Evolutionary conservation across 2,329 filamentous ascomycete genomes (phyloP).

Genomic region (Ilyonectria robusta): DNA sequence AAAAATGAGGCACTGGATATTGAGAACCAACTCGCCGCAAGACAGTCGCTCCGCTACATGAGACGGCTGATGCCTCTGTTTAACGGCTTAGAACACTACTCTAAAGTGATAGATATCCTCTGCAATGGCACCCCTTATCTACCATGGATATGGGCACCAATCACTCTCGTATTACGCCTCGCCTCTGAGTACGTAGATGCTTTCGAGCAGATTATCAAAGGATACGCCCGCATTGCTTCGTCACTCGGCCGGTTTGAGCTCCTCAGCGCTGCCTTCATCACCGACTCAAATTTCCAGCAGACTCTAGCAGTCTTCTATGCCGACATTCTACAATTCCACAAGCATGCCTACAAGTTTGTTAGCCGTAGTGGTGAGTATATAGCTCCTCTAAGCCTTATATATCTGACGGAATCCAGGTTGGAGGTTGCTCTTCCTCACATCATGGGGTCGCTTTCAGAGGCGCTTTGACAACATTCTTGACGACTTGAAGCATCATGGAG

Average conservation of each 20-base stretch:
- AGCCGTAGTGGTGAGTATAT: slow-evolving; percentile 47
- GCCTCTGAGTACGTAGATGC: slow-evolving; percentile 54
- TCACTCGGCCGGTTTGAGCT: slow-evolving; percentile 56
- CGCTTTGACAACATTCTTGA: slow-evolving; percentile 53
- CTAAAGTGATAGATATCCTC: slow-evolving; percentile 56
- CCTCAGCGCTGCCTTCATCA: slow-evolving; percentile 49
- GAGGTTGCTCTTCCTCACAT: slow-evolving; percentile 53
- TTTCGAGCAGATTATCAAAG: slow-evolving; percentile 59
- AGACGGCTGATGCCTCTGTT: slow-evolving; percentile 59
- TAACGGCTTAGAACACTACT: slow-evolving; percentile 57
- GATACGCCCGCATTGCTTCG: slow-evolving; percentile 57
- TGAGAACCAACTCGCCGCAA: slow-evolving; percentile 56
- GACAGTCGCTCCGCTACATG: slow-evolving; percentile 59
- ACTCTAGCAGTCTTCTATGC: slow-evolving; percentile 60
- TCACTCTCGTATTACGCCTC: slow-evolving; percentile 54
- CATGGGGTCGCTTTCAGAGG: slow-evolving; percentile 56
- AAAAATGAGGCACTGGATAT: slow-evolving; percentile 52
- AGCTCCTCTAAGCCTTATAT: not conserved
- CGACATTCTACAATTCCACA: slow-evolving; percentile 65
- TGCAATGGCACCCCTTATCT: slow-evolving; percentile 64
- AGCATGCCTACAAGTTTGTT: slow-evolving; percentile 62
- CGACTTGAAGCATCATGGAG: slow-evolving; percentile 49
- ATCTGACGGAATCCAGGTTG: slow-evolving; percentile 49
- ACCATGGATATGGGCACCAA: slow-evolving; percentile 63
- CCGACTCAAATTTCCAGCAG: slow-evolving; percentile 55